Percentiles rank a stretch among this genome's conserved stretches.
Evolutionary conservation across 352 stramenopile genomes (phyloP).

Genomic region (Thalassiosira mediterranea): DNA sequence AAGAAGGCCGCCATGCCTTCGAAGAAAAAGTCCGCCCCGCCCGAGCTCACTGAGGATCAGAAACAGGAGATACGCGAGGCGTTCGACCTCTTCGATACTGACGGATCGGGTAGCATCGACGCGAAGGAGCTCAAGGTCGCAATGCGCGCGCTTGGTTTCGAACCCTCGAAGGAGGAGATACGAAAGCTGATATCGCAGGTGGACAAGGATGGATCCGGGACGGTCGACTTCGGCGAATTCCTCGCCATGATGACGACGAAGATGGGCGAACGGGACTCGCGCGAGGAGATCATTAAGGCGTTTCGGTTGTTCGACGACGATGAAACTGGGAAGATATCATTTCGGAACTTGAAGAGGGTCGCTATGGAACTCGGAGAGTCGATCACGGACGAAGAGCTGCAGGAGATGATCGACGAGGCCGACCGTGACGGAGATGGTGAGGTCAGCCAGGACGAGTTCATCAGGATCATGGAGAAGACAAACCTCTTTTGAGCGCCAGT

Average conservation of each 20-base stretch:
- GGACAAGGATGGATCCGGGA: constrained; percentile 97
- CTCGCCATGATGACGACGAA: constrained; percentile 99
- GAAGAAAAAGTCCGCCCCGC: constrained; percentile 30
- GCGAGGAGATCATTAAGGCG: constrained; percentile 98
- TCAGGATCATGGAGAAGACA: constrained; percentile 99
- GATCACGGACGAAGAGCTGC: constrained; percentile 97
- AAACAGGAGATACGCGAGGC: constrained; percentile 86
- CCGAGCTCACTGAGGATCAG: constrained; percentile 66
- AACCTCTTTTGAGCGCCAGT: no score
- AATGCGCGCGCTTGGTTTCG: constrained; percentile 98
- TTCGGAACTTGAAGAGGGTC: constrained; percentile 96
- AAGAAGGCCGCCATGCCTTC: constrained; percentile 5
- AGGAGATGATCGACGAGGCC: constrained; percentile 99
- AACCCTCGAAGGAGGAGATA: constrained; percentile 96
- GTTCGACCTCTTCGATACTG: constrained; percentile 97
- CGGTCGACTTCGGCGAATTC: constrained; percentile 99
- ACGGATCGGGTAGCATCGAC: constrained; percentile 97
- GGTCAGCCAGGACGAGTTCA: constrained; percentile 99
- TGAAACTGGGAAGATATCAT: constrained; percentile 98
- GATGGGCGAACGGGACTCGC: constrained; percentile 99
- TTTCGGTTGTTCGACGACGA: constrained; percentile 99
- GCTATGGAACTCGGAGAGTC: constrained; percentile 99
- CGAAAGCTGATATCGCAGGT: constrained; percentile 99
- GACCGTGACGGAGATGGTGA: constrained; percentile 98
- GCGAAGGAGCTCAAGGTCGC: constrained; percentile 99